Percentiles rank a stretch among this genome's conserved stretches.
Evolutionary conservation across 768 basidiomycete species (phyloP).

Genomic region (Suillus fuscotomentosus): DNA sequence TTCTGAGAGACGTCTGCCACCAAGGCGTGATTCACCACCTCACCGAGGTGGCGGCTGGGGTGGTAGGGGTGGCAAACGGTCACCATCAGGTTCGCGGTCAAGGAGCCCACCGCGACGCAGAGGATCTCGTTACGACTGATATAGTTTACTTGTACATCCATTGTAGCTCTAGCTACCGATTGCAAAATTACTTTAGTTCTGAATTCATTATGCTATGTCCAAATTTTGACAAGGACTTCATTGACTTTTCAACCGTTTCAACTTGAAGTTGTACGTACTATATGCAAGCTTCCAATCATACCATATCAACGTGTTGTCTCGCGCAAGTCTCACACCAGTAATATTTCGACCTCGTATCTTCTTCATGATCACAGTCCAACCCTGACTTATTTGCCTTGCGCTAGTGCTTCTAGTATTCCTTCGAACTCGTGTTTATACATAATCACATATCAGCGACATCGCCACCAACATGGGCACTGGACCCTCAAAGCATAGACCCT

Average conservation of each 20-base stretch:
- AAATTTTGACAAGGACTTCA: not conserved
- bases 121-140: conserved; percentile 32
- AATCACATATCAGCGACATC: not conserved
- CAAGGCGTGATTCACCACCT: conserved; percentile 45
- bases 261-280: not conserved
- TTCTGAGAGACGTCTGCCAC: conserved; percentile 51
- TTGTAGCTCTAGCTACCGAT: not conserved
- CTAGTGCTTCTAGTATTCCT: not conserved
- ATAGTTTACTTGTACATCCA: not conserved
- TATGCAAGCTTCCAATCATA: not conserved
- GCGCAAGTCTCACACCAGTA: not conserved
- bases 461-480: conserved; percentile 20
- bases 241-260: not conserved
- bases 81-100: conserved; percentile 36
- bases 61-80: conserved; percentile 42
- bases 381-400: not conserved
- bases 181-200: not conserved
- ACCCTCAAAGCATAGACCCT: conserved; percentile 19
- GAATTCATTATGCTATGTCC: not conserved
- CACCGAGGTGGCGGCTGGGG: conserved; percentile 41
- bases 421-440: conserved; percentile 5
- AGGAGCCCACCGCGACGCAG: conserved; percentile 42
- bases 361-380: not conserved
- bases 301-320: not conserved
- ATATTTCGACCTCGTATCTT: not conserved